Base-by-base conservation (phyloP, 2,329 filamentous ascomycete genomes). In the Neofusicoccum cordaticola region DNA sequence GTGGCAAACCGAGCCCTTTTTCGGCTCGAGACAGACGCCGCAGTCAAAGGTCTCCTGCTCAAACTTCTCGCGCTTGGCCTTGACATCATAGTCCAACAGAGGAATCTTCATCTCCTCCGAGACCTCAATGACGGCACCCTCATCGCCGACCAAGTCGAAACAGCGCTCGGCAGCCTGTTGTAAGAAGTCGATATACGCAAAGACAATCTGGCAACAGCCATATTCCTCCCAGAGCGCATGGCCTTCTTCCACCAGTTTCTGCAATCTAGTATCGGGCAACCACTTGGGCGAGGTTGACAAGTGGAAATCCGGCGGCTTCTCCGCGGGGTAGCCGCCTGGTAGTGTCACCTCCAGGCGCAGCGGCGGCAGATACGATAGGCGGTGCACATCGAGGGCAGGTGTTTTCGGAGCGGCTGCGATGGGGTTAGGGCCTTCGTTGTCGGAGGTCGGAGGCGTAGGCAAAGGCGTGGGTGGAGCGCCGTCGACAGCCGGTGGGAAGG, bases 1-100 rank as follows among this genome's bases (percentile, higher is more conserved):
- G 78, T 98, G 90, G 75, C 95, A 98, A 11, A 82, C 85, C 0
- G 81, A 78, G 1, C 95, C 95, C 75, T 96, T 97, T 77, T 97
- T 97, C 0, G 93, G 93, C 75, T 98, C 94, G 52, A 97, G 78
- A 73, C 93, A 97, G 53, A 98, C 85, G 1, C 90, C 91, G 69
- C 94, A 98, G 61, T 93, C 88, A 73, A 95, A 97, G 0, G 92
- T 96, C 70, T 89, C 90, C 69, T 87, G 87, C 66, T 95, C 89
- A 73, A 97, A 98, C 0, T 88, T 87, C 22, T 86, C 86, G 63
- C 86, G 86, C 72, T 90, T 90, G 6, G 90, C 88, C 67, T 88
- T 88, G 65, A 86, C 88, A 72, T 97, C 90, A 71, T 91, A 92
- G 68, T 93, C 90, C 48, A 97, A 77, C 13, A 97, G 82, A 4